phyloP scores from a whole-genome alignment of 306 rosid species.

The Adenanthera pavonina region DNA sequence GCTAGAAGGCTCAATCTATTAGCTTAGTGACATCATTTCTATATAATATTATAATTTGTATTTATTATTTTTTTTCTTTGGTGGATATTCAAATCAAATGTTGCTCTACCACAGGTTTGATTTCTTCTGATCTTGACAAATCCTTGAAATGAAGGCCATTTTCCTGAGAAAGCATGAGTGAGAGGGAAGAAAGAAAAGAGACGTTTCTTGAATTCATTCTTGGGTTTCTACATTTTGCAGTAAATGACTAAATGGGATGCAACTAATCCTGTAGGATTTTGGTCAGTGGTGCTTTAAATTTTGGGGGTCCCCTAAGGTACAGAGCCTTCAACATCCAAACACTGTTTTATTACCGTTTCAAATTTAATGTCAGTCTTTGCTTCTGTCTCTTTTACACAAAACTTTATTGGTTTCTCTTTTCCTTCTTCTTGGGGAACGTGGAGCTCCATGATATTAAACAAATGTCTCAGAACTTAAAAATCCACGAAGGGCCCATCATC shows the following conservation, averaged over 20 bases:
- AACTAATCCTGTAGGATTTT: conserved; percentile 32
- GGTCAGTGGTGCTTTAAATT: conserved; percentile 50
- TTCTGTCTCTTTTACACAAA: conserved; percentile 34
- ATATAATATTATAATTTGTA: neutral
- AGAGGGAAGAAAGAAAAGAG: conserved; percentile 24
- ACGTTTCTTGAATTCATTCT: conserved; percentile 27
- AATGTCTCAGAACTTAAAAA: neutral
- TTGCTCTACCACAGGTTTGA: conserved; percentile 30
- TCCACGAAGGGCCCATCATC: conserved; percentile 1
- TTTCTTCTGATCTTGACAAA: conserved; percentile 31
- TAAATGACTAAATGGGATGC: conserved; percentile 30
- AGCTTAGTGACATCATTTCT: conserved; percentile 29
- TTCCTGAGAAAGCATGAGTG: conserved; percentile 9
- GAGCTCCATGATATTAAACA: conserved; percentile 18
- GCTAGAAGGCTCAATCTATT: conserved; percentile 78
- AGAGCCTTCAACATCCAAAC: conserved; percentile 51
- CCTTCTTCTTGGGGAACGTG: conserved; percentile 39
- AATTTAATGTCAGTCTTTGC: conserved; percentile 48
- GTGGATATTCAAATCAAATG: conserved; percentile 42
- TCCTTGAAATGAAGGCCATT: conserved; percentile 34
- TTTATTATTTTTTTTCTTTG: neutral
- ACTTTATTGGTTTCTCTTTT: neutral
- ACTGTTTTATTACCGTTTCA: conserved; percentile 56
- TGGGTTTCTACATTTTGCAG: conserved; percentile 33
- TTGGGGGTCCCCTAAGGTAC: conserved; percentile 36